Evolutionary conservation across 2,329 filamentous ascomycete species (phyloP).

Genomic region (Pseudocercospora macadamiae): DNA sequence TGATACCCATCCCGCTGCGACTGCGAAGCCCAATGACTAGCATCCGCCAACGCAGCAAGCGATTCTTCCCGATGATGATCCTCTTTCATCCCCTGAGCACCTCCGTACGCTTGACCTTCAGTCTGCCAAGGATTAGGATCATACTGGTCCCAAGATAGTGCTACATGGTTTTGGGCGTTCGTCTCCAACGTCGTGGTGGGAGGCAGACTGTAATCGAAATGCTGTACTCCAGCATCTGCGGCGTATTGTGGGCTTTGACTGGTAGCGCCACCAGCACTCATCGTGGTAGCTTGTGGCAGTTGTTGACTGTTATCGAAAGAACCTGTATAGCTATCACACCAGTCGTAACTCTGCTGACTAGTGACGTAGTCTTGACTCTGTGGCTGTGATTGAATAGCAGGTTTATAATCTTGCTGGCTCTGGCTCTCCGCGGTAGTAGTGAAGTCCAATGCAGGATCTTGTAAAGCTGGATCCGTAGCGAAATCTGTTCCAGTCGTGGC

Average conservation of each 20-base stretch:
- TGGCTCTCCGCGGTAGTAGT: background rate
- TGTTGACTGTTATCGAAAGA: constrained; percentile 3
- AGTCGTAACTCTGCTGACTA: background rate
- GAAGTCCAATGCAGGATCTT: constrained; percentile 17
- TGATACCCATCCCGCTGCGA: background rate
- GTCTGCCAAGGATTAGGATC: background rate
- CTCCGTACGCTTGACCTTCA: background rate
- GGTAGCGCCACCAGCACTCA: constrained; percentile 10
- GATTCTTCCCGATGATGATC: background rate
- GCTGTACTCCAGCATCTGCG: background rate
- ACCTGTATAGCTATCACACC: background rate
- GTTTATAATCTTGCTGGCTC: constrained; percentile 8
- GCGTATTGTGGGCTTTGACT: background rate
- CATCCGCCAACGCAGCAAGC: background rate
- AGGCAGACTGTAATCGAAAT: constrained; percentile 1
- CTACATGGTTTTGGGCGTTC: background rate
- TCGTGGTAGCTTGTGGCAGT: constrained; percentile 7
- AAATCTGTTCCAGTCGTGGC: constrained; percentile 21
- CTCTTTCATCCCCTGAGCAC: no score
- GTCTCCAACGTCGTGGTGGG: background rate
- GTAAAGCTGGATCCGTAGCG: constrained; percentile 28
- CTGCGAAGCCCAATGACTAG: background rate
- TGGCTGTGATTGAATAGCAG: background rate
- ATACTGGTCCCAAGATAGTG: background rate
- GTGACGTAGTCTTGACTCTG: background rate